These are phyloP conservation scores for Favolaschia claudopus DNA, from an alignment of 768 basidiomycete species.

Conservation along the genomic window DNA sequence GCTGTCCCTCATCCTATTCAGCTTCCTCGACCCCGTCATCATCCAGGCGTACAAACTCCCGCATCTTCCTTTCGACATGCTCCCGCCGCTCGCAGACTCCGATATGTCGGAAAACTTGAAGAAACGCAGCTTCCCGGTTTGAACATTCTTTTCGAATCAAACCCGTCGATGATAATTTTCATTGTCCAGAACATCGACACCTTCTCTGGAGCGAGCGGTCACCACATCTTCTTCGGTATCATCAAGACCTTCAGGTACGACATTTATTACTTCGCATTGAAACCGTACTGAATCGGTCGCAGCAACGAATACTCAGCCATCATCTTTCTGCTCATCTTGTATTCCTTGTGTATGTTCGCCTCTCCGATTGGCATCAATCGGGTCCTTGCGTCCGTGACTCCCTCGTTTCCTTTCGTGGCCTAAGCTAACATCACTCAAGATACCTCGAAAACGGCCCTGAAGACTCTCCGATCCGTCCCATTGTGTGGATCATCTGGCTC, in stretches of 20 bases:
- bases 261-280: neutral
- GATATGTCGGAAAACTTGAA: constrained; percentile 20
- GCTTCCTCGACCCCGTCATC: constrained; percentile 63
- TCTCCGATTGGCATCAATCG: constrained; percentile 26
- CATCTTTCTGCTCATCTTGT: constrained; percentile 12
- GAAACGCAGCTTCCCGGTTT: constrained; percentile 21
- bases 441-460: constrained; percentile 54
- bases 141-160: neutral
- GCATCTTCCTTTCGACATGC: constrained; percentile 57
- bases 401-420: constrained; percentile 11
- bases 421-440: neutral
- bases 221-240: constrained; percentile 26
- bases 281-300: neutral
- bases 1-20: constrained; percentile 52
- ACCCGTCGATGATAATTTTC: neutral
- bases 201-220: constrained; percentile 14
- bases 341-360: constrained; percentile 20
- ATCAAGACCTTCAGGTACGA: constrained; percentile 21
- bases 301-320: constrained; percentile 19
- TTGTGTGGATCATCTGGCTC: constrained; percentile 56
- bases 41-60: constrained; percentile 48
- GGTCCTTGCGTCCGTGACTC: constrained; percentile 13
- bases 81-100: constrained; percentile 67
- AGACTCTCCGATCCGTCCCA: constrained; percentile 50
- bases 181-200: constrained; percentile 24